A percentile compares a stretch with the other conserved stretches of the same genome.
These are phyloP conservation scores for Blakeslea trispora DNA, from an alignment of 371 early-diverging fungal genomes.

Conservation along the genomic window DNA sequence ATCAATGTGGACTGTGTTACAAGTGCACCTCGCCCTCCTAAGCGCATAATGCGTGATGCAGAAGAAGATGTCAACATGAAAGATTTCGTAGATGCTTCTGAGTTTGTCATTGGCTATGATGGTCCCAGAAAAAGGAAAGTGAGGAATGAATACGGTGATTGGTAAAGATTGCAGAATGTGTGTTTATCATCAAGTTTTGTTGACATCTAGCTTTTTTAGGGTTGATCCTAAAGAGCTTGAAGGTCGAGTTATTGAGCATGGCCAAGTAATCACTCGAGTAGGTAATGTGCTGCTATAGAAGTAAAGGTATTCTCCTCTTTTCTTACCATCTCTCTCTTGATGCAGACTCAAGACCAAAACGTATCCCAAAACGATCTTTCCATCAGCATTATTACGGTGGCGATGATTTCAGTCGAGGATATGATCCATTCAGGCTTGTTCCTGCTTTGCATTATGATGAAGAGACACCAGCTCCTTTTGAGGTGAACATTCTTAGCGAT, in stretches of 20 bases:
- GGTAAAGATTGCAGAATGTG: constrained; percentile 35
- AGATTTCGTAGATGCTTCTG: constrained; percentile 33
- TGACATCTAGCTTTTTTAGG: constrained; percentile 35
- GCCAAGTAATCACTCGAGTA: constrained; percentile 19
- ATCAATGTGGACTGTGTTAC: constrained; percentile 69
- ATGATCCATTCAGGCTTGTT: constrained; percentile 73
- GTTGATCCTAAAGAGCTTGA: constrained; percentile 66
- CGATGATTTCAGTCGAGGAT: constrained; percentile 47
- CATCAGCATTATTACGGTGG: constrained; percentile 38
- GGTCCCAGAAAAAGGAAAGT: constrained; percentile 62
- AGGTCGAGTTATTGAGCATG: constrained; percentile 68
- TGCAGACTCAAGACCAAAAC: constrained; percentile 36
- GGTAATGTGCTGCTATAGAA: constrained; percentile 2
- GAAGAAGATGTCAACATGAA: constrained; percentile 14
- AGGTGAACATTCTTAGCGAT: constrained; percentile 60
- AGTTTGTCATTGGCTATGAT: constrained; percentile 42
- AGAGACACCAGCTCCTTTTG: constrained; percentile 59
- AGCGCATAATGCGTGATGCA: constrained; percentile 29
- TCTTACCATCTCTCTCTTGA: constrained; percentile 11
- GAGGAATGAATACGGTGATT: constrained; percentile 65
- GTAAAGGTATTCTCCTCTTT: background rate
- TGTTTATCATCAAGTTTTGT: background rate
- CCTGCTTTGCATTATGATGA: constrained; percentile 57
- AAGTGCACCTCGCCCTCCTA: constrained; percentile 39
- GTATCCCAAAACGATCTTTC: constrained; percentile 25